Evolutionary conservation across 1,284 basidiomycete genomes (phyloP).

Genomic region (Ganoderma lucidum): DNA sequence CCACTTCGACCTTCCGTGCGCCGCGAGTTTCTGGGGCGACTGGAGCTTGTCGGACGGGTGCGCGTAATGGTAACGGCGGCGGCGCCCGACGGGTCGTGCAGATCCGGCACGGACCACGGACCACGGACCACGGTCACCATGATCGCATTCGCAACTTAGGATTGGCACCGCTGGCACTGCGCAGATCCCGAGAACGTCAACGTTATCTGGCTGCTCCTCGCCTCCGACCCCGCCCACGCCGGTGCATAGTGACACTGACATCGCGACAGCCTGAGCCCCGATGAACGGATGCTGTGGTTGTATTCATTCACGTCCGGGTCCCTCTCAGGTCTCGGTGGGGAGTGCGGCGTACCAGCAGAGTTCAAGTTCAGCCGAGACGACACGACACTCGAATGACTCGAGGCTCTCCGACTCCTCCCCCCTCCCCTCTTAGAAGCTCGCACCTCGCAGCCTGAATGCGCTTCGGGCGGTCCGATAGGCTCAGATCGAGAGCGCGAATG

Average conservation of each 20-base stretch:
- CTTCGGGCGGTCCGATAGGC: neutral
- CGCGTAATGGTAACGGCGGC: neutral
- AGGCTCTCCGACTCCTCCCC: neutral
- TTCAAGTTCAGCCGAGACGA: neutral
- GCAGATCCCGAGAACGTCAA: neutral
- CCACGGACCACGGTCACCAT: neutral
- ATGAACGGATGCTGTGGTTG: neutral
- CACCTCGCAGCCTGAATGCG: neutral
- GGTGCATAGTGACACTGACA: neutral
- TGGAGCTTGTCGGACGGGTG: neutral
- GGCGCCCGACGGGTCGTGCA: neutral
- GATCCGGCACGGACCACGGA: neutral
- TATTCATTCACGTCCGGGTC: neutral
- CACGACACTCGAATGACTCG: neutral
- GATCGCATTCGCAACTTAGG: neutral
- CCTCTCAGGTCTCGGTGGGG: too few relatives aligned
- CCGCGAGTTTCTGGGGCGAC: neutral
- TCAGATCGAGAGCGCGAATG: neutral
- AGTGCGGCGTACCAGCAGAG: neutral
- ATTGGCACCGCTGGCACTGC: neutral
- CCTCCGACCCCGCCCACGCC: neutral
- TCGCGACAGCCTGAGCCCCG: neutral
- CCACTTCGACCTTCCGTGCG: neutral
- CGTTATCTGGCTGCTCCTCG: neutral
- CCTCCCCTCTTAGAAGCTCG: neutral